A percentile compares a stretch with the other conserved stretches of the same genome.
phyloP scores from a whole-genome alignment of 164 flowering plant species.

The Tetrastigma voinierianum region DNA sequence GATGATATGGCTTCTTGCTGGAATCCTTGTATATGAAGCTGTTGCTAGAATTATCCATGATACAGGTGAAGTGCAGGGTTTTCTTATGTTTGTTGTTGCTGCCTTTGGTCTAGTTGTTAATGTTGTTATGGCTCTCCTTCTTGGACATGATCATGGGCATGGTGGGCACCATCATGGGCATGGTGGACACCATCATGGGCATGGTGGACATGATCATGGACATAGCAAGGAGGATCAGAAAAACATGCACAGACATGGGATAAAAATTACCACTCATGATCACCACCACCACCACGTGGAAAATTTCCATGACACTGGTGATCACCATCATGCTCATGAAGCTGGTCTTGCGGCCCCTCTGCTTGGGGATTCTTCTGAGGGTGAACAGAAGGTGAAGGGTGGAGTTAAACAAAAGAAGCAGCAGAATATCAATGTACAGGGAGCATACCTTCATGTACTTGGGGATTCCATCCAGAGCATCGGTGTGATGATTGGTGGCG shows the following conservation, averaged over 20 bases:
- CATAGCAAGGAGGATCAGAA: slow-evolving; percentile 17
- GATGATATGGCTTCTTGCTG: slow-evolving; percentile 86
- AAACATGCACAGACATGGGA: slow-evolving; percentile 15
- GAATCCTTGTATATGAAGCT: slow-evolving; percentile 86
- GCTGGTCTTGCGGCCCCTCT: slow-evolving; percentile 35
- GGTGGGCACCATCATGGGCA: slow-evolving; percentile 36
- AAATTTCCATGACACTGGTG: no score
- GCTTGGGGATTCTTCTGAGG: slow-evolving; percentile 23
- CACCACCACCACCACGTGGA: slow-evolving; percentile 22
- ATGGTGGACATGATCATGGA: slow-evolving; percentile 21
- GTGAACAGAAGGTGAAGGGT: slow-evolving; percentile 6
- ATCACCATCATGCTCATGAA: slow-evolving; percentile 20
- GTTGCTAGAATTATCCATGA: slow-evolving; percentile 57
- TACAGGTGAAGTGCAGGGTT: slow-evolving; percentile 71
- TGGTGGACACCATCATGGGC: slow-evolving; percentile 16
- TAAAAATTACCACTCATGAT: slow-evolving; percentile 13
- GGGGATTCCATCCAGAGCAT: slow-evolving; percentile 86
- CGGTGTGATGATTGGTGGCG: slow-evolving; percentile 92
- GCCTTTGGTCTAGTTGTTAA: slow-evolving; percentile 83
- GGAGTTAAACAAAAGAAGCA: slow-evolving; percentile 35
- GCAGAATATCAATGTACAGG: slow-evolving; percentile 74
- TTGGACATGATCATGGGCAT: slow-evolving; percentile 27
- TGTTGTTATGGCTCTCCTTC: slow-evolving; percentile 64
- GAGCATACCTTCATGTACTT: slow-evolving; percentile 90
- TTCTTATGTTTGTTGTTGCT: slow-evolving; percentile 73